These are phyloP conservation scores for Thalassiosira livingstoniorum DNA, from an alignment of 352 stramenopile species.

Conservation along the genomic window DNA sequence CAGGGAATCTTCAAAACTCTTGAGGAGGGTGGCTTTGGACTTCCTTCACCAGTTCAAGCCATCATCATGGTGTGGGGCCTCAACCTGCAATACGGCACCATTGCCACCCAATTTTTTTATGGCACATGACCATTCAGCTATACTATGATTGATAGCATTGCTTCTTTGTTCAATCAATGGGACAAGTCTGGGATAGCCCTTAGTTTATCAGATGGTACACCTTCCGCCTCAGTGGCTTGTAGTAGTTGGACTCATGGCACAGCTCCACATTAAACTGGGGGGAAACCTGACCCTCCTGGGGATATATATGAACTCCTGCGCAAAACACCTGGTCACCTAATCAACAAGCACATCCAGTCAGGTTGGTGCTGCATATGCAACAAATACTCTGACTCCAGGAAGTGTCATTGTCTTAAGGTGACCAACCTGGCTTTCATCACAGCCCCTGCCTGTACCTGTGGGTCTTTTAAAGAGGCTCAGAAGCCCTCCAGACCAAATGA, in stretches of 20 bases:
- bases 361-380: not conserved
- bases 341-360: not conserved
- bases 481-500: not conserved
- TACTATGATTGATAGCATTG: not conserved
- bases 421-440: no score
- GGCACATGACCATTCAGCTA: not conserved
- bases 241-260: not conserved
- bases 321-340: not conserved
- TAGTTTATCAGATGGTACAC: not conserved
- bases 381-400: no score
- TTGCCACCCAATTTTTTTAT: not conserved
- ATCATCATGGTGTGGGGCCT: not conserved
- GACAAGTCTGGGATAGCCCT: not conserved
- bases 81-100: not conserved
- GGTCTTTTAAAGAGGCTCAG: no score
- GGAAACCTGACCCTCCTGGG: not conserved
- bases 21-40: not conserved
- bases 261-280: not conserved
- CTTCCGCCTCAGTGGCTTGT: no score
- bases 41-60: not conserved
- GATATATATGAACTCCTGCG: not conserved
- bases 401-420: no score
- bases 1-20: not conserved
- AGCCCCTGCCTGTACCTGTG: no score
- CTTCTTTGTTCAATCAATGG: not conserved